Base-by-base conservation (phyloP, 768 basidiomycete species). In the Naematelia encephala region DNA sequence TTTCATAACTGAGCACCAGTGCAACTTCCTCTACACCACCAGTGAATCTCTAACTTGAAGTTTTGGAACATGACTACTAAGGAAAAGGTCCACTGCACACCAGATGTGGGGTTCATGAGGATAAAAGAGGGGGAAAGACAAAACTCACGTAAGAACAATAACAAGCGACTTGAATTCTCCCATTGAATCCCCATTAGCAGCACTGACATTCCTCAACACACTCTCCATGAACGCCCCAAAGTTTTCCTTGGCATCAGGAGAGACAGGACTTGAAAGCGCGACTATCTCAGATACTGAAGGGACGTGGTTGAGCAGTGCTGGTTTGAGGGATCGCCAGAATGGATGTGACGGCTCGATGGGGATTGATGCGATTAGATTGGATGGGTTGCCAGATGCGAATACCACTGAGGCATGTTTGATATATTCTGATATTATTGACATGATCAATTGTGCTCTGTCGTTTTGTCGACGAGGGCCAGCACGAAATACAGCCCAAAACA, bases 121-220 rank as follows among this genome's bases (percentile, higher is more conserved):
- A n/a, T n/a, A n/a, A n/a, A n/a, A n/a, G n/a, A n/a, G n/a, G n/a
- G n/a, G n/a, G n/a, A n/a, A n/a, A n/a, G n/a, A n/a, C n/a, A n/a
- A n/a, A n/a, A 56, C 67, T 59, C 27, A 66, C 68, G 57, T 59
- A 52, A 64, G 66, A 2, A 66, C 64, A 1, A 19, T 47, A 22
- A 56, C 43, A 22, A 66, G 45, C 19, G 52, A 14, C n/a, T 25
- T 61, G 26, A 66, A 69, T 0, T 57, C 53, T 8, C 50, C 49
- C 27, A 66, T 62, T 4, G 57, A 29, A 16, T 45, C 21, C 26
- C 51, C 56, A 42, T 11, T 22, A 50, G 28, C n/a, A 13, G 29
- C 46, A n/a, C 47, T 45, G 16, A 56, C 52, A 52, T 57, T 54
- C 28, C 21, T 54, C 29, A 69, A 53, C 3, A 62, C 26, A 45